Percentiles rank a stretch among this genome's conserved stretches.
These are phyloP conservation scores for Lachancea meyersii DNA, from an alignment of 805 yeast genomes.

Conservation along the genomic window DNA sequence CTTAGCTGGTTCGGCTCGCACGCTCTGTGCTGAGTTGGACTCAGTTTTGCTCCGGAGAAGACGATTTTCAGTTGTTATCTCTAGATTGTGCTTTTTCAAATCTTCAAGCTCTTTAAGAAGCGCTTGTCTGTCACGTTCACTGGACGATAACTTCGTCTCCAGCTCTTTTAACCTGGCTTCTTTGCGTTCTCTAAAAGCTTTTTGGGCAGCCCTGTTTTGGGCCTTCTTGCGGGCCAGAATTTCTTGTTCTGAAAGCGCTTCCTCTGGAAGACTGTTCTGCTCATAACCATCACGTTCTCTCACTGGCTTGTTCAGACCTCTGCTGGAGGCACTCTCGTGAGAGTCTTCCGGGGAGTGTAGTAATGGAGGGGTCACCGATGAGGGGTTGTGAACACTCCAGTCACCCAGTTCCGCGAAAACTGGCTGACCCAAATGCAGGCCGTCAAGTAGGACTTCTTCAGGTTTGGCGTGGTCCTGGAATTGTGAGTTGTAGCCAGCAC, in stretches of 20 bases:
- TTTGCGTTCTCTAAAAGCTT: constrained; percentile 79
- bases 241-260: background rate
- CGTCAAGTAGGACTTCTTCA: background rate
- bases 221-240: constrained; percentile 45
- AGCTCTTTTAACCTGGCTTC: constrained; percentile 66
- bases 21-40: background rate
- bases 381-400: background rate
- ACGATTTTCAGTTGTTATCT: constrained; percentile 59
- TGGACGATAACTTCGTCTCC: constrained; percentile 48
- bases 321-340: background rate
- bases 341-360: background rate
- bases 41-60: constrained; percentile 34
- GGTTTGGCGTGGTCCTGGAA: background rate
- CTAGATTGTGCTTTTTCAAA: constrained; percentile 47
- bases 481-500: background rate
- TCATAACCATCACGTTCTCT: background rate
- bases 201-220: constrained; percentile 80
- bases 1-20: constrained; percentile 3
- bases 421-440: background rate
- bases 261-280: background rate
- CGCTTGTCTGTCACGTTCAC: constrained; percentile 49
- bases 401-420: background rate
- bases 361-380: background rate
- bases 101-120: constrained; percentile 45
- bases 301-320: background rate